These are phyloP conservation scores for Amanita molliuscula DNA, from an alignment of 768 basidiomycete species.

Conservation along the genomic window DNA sequence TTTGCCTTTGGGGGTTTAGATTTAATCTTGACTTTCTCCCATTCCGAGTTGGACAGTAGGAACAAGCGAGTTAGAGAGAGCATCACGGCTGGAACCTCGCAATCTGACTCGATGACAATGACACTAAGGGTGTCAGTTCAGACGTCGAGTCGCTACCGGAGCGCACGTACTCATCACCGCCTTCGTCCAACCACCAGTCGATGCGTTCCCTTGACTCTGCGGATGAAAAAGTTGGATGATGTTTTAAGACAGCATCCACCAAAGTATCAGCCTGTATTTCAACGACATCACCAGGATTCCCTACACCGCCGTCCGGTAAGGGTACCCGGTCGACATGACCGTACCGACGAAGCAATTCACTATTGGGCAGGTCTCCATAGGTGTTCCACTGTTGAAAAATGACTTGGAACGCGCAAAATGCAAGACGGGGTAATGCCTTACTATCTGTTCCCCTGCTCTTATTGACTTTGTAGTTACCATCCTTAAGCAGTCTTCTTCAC, in stretches of 20 bases:
- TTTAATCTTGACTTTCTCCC: slow-evolving; percentile 48
- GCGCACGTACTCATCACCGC: slow-evolving; percentile 72
- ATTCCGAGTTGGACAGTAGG: slow-evolving; percentile 43
- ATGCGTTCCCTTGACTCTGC: slow-evolving; percentile 47
- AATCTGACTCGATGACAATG: slow-evolving; percentile 43
- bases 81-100: slow-evolving; percentile 43
- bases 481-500: slow-evolving; percentile 57
- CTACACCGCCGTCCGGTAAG: slow-evolving; percentile 34
- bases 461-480: slow-evolving; percentile 80
- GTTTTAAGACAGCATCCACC: slow-evolving; percentile 28
- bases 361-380: slow-evolving; percentile 88
- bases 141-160: neutral
- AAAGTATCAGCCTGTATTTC: slow-evolving; percentile 69
- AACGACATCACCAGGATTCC: slow-evolving; percentile 74
- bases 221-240: slow-evolving; percentile 11
- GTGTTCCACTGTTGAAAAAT: slow-evolving; percentile 70
- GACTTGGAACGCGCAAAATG: slow-evolving; percentile 7
- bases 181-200: slow-evolving; percentile 90
- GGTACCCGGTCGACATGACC: slow-evolving; percentile 82
- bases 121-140: slow-evolving; percentile 25
- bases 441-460: slow-evolving; percentile 77
- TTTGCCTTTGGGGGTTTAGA: slow-evolving; percentile 70
- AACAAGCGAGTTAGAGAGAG: slow-evolving; percentile 60
- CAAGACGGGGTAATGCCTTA: slow-evolving; percentile 25
- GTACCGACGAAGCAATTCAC: slow-evolving; percentile 87